Conservation (phyloP, 176 grass and related monocot species). For the Urochloa ruziziensis region DNA sequence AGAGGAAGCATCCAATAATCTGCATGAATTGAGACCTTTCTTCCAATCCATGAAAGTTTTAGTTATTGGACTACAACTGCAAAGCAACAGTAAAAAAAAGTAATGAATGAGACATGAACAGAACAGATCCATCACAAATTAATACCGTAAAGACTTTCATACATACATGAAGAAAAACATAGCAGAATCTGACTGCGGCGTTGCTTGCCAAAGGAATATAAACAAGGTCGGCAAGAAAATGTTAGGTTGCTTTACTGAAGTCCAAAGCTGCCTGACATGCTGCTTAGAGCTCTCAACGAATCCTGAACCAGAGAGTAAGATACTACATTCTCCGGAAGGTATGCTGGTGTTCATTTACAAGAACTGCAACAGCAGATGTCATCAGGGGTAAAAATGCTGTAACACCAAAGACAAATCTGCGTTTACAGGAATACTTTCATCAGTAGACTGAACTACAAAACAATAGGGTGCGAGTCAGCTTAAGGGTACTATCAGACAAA, state of each 20-base stretch:
- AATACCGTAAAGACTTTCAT: constrained; percentile 3
- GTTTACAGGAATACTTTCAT: constrained; percentile 35
- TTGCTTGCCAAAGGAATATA: constrained; percentile 99
- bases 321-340: constrained; percentile 39
- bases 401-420: constrained; percentile 99
- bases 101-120: constrained; percentile 9
- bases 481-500: constrained; percentile 38
- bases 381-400: constrained; percentile 96
- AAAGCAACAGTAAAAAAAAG: constrained; percentile 8
- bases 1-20: constrained; percentile 13
- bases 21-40: not conserved
- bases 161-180: constrained; percentile 99
- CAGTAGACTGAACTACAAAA: constrained; percentile 40
- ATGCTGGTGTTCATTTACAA: constrained; percentile 86
- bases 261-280: constrained; percentile 80
- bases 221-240: constrained; percentile 94
- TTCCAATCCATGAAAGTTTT: constrained; percentile 7
- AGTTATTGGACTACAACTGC: constrained; percentile 27
- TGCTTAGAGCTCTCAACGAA: constrained; percentile 85
- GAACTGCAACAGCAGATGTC: constrained; percentile 95
- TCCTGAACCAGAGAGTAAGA: constrained; percentile 54
- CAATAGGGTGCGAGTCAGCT: not conserved
- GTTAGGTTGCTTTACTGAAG: constrained; percentile 89
- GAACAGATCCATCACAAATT: not conserved
- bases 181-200: constrained; percentile 90